Conservation (phyloP, 129 eudicot genomes). For the Flaveria ramosissima region DNA sequence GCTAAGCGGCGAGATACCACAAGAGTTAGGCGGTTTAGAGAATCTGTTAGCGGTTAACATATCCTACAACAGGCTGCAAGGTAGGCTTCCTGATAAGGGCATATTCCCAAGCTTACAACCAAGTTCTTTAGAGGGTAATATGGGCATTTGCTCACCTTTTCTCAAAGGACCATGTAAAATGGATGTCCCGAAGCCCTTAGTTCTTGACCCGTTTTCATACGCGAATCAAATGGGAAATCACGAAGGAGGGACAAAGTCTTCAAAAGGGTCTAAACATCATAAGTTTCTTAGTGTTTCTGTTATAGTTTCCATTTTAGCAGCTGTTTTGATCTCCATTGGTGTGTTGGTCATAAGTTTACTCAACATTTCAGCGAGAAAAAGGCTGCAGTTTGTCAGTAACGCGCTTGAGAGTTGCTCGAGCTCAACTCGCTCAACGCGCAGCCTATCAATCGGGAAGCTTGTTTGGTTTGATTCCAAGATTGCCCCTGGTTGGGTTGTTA, state of each 20-base stretch:
- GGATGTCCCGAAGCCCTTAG: conserved; percentile 83
- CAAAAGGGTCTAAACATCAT: conserved; percentile 39
- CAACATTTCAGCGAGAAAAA: conserved; percentile 76
- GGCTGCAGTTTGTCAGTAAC: conserved; percentile 62
- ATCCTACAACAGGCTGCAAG: conserved; percentile 81
- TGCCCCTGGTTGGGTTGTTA: conserved; percentile 55
- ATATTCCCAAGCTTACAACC: conserved; percentile 68
- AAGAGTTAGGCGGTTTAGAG: conserved; percentile 62
- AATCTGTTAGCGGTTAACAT: conserved; percentile 78
- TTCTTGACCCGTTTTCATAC: conserved; percentile 72
- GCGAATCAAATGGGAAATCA: conserved; percentile 49
- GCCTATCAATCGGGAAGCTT: conserved; percentile 69
- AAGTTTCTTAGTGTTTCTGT: conserved; percentile 84
- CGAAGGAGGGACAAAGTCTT: conserved; percentile 16
- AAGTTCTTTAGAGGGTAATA: conserved; percentile 71
- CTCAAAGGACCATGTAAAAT: conserved; percentile 77
- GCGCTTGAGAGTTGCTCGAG: conserved; percentile 88
- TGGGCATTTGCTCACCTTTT: conserved; percentile 83
- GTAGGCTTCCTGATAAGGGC: conserved; percentile 71
- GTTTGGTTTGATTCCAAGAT: conserved; percentile 67
- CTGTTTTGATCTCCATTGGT: conserved; percentile 63
- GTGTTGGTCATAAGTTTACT: conserved; percentile 70
- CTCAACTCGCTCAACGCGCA: conserved; percentile 57
- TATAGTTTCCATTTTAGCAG: conserved; percentile 80
- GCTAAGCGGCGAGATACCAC: conserved; percentile 90